Conservation (phyloP, 345 rosid genomes). For the Salix brachista region DNA sequence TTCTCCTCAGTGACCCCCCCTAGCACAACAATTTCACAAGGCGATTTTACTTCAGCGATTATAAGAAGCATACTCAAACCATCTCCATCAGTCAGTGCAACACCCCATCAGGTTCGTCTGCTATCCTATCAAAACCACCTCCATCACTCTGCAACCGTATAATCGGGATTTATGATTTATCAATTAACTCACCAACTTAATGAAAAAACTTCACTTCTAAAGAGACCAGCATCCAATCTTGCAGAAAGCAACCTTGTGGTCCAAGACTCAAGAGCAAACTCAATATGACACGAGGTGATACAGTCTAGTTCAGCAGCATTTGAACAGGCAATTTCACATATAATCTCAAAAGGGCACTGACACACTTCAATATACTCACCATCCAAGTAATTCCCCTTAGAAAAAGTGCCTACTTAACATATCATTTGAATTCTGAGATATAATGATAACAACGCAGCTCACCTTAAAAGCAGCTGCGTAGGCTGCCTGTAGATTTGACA, state of each 20-base stretch:
- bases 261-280: not conserved
- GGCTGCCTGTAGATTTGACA: slow-evolving; percentile 99
- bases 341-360: not conserved
- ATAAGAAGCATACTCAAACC: not conserved
- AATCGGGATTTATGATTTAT: not conserved
- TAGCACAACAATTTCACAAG: not conserved
- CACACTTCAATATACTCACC: not conserved
- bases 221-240: not conserved
- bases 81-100: not conserved
- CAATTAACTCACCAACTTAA: not conserved
- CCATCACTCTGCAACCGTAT: not conserved
- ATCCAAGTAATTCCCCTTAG: not conserved
- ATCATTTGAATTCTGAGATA: not conserved
- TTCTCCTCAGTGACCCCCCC: not conserved
- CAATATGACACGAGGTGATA: not conserved
- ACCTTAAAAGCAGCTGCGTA: slow-evolving; percentile 99
- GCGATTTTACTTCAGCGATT: too few species aligned
- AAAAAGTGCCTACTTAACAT: not conserved
- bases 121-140: not conserved
- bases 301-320: not conserved
- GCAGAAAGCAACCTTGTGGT: not conserved
- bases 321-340: not conserved
- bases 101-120: too few species aligned
- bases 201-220: not conserved
- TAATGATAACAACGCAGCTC: not conserved